Base-by-base conservation (phyloP, 352 stramenopile species). In the Phytophthora aleatoria region DNA sequence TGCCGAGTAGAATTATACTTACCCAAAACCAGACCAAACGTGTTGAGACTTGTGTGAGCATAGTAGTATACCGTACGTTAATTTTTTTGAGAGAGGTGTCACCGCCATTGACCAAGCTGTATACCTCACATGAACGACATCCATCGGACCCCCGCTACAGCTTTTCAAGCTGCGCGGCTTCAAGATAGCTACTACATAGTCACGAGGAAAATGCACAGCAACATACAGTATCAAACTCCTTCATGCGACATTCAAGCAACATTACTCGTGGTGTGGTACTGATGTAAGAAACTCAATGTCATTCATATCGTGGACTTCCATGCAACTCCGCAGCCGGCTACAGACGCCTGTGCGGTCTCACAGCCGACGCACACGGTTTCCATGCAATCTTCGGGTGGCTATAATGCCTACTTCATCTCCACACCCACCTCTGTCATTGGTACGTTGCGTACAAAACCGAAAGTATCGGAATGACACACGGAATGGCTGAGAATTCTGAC, bases 321-420 rank as follows among this genome's bases (percentile, higher is more conserved):
- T 73, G 48, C 48, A 61, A 2, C 44, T 69, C 28, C 67, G 44
- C 35, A 47, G 52, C 12, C 55, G 52, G 16, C 39, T 71, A 15
- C 69, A 64, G 51, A 39, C 38, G 15, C 44, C 70, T 41, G 31
- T 64, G 56, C 44, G 55, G 51, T 33, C 61, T 61, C 38, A 5
- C n/a, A 56, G 39, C n/a, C 41, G 53, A 39, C 44, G 20, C 10
- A 43, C 36, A 11, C 7, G 39, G 2, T 28, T 49, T 41, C 3
- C 36, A 27, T 65, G 31, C 42, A 45, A 28, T 5, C 31, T 57
- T 0, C 47, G 66, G 16, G 15, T 15, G 8, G 5, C 10, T 48
- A n/a, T 15, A 49, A 36, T 10, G 10, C 7, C 15, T 1, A 15
- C 1, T 10, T 16, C 38, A n/a, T 13, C 16, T 44, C 30, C 50